phyloP scores from a whole-genome alignment of 306 rosid genomes.

The Begonia peltatifolia region DNA sequence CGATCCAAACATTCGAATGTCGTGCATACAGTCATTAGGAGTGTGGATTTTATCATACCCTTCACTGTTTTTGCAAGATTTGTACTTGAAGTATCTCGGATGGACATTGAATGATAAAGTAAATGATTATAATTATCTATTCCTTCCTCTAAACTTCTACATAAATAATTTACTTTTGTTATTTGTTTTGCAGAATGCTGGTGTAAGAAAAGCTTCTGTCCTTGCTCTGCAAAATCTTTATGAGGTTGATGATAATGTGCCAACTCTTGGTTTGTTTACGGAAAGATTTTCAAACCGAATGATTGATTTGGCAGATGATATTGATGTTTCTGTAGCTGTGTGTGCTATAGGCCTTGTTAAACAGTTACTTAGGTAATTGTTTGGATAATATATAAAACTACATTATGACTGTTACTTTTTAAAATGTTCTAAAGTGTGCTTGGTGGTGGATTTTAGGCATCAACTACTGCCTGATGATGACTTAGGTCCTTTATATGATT shows the following conservation, averaged over 20 bases:
- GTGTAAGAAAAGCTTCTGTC: conserved; percentile 82
- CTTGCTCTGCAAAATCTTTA: conserved; percentile 82
- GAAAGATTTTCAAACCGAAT: conserved; percentile 90
- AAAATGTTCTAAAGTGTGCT: not conserved
- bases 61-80: conserved; percentile 88
- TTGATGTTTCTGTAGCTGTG: conserved; percentile 83
- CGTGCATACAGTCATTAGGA: conserved; percentile 87
- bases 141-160: too few relatives aligned
- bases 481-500: conserved; percentile 87
- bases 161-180: too few relatives aligned
- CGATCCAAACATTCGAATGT: conserved; percentile 77
- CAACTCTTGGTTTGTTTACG: conserved; percentile 77
- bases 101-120: conserved; percentile 97
- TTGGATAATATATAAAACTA: conserved; percentile 7
- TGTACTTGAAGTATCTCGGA: conserved; percentile 90
- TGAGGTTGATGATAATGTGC: conserved; percentile 83
- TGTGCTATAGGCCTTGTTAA: conserved; percentile 91
- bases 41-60: conserved; percentile 91
- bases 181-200: conserved; percentile 42
- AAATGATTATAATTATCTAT: conserved; percentile 8
- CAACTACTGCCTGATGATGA: conserved; percentile 93
- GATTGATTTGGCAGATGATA: conserved; percentile 97
- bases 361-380: conserved; percentile 63
- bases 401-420: too few relatives aligned
- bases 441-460: conserved; percentile 45